A percentile compares a stretch with the other conserved stretches of the same genome.
phyloP scores from a whole-genome alignment of 2,329 filamentous ascomycete genomes.

The Peltaster fructicola region DNA sequence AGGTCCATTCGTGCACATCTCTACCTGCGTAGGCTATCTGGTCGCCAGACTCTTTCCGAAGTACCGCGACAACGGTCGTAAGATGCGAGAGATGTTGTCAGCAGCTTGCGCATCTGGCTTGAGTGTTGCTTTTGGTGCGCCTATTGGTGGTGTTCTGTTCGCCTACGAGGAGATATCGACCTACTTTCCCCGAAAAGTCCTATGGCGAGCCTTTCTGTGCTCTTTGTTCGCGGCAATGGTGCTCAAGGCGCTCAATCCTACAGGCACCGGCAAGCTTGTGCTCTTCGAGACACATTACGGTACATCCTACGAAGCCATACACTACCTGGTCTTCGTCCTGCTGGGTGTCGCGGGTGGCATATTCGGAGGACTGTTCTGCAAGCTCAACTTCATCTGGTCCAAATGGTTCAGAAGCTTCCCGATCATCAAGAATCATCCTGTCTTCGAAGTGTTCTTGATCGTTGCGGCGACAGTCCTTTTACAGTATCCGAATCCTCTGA shows the following conservation, averaged over 20 bases:
- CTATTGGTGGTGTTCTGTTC: conserved; percentile 44
- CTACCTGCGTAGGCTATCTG: conserved; percentile 38
- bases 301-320: conserved; percentile 34
- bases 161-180: conserved; percentile 43
- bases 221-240: conserved; percentile 38
- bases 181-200: conserved; percentile 40
- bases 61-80: conserved; percentile 38
- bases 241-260: conserved; percentile 40
- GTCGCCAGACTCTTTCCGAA: conserved; percentile 36
- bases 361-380: conserved; percentile 42
- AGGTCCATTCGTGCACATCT: conserved; percentile 45
- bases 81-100: conserved; percentile 40
- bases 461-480: conserved; percentile 35
- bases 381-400: conserved; percentile 39
- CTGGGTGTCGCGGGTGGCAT: conserved; percentile 40
- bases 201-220: conserved; percentile 43
- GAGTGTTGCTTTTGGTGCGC: conserved; percentile 42
- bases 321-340: conserved; percentile 40
- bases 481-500: conserved; percentile 39
- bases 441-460: conserved; percentile 38
- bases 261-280: conserved; percentile 40
- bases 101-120: conserved; percentile 40
- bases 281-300: conserved; percentile 44
- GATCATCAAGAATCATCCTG: conserved; percentile 37
- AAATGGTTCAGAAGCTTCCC: conserved; percentile 34